phyloP scores from a whole-genome alignment of 768 basidiomycete genomes.

The Xerocomellus intermedius region DNA sequence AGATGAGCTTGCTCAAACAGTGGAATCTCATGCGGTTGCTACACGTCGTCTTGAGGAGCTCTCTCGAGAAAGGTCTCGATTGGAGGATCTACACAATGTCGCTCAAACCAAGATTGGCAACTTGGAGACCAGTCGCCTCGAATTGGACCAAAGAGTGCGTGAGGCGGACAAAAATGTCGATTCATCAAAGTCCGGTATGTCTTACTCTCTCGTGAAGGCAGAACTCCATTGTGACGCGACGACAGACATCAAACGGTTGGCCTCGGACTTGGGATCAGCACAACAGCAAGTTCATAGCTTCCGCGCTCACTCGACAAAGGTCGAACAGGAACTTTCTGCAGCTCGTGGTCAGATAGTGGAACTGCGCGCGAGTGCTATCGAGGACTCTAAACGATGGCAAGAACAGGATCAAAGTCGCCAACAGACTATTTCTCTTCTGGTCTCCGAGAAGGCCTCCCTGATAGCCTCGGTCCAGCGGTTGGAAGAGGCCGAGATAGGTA shows the following conservation, averaged over 20 bases:
- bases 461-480: conserved; percentile 56
- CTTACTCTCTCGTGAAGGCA: conserved; percentile 20
- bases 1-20: conserved; percentile 19
- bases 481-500: conserved; percentile 62
- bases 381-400: conserved; percentile 20
- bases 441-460: conserved; percentile 67
- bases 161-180: conserved; percentile 5
- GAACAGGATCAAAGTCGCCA: conserved; percentile 54
- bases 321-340: conserved; percentile 23
- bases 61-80: conserved; percentile 23
- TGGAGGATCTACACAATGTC: conserved; percentile 15
- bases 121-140: conserved; percentile 12
- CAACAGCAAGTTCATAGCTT: conserved; percentile 12
- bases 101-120: conserved; percentile 17
- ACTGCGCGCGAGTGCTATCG: conserved; percentile 12
- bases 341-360: conserved; percentile 21
- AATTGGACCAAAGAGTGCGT: conserved; percentile 12
- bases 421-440: conserved; percentile 74
- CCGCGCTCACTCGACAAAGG: conserved; percentile 11
- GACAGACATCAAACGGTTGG: conserved; percentile 20
- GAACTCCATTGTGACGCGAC: conserved; percentile 24
- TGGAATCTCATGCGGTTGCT: conserved; percentile 3
- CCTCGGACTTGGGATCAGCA: conserved; percentile 17
- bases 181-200: conserved; percentile 24
- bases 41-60: conserved; percentile 19